These are phyloP conservation scores for Cryptosporidium meleagridis DNA, from an alignment of 169 alveolate genomes.

Conservation along the genomic window DNA sequence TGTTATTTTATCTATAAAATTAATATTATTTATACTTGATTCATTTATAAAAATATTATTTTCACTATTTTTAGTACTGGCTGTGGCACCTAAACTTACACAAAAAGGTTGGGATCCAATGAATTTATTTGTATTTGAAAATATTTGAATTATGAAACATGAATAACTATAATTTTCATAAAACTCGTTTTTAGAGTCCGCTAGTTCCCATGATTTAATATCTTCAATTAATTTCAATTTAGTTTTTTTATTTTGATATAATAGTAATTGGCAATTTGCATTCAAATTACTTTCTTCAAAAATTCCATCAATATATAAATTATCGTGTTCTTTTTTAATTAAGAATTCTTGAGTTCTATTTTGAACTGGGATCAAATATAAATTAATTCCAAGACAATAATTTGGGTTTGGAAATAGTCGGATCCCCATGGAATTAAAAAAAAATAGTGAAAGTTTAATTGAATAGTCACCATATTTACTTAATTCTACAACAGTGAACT, in stretches of 20 bases:
- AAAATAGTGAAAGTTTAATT: not conserved
- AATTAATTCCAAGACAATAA: conserved; percentile 2
- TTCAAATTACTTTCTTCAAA: conserved; percentile 21
- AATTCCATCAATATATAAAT: not conserved
- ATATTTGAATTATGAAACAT: conserved; percentile 40
- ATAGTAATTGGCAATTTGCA: not conserved
- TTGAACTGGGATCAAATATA: conserved; percentile 9
- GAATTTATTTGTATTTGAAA: not conserved
- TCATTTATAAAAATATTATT: not conserved
- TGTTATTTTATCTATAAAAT: not conserved
- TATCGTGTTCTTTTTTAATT: not conserved
- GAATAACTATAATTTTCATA: not conserved
- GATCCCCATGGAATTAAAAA: conserved; percentile 55
- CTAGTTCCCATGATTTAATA: not conserved
- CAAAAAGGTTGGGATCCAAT: conserved; percentile 65
- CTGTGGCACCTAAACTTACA: not conserved
- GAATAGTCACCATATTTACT: not conserved
- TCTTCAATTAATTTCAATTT: not conserved
- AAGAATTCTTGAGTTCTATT: not conserved
- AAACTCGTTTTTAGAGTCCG: not conserved
- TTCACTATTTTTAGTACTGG: not conserved
- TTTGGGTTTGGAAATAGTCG: conserved; percentile 7
- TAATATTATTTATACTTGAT: not conserved
- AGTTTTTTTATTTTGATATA: not conserved
- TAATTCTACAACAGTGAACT: not conserved